Evolutionary conservation across 1,139 yeast species (phyloP).

Genomic region (Geotrichum citri-aurantii): DNA sequence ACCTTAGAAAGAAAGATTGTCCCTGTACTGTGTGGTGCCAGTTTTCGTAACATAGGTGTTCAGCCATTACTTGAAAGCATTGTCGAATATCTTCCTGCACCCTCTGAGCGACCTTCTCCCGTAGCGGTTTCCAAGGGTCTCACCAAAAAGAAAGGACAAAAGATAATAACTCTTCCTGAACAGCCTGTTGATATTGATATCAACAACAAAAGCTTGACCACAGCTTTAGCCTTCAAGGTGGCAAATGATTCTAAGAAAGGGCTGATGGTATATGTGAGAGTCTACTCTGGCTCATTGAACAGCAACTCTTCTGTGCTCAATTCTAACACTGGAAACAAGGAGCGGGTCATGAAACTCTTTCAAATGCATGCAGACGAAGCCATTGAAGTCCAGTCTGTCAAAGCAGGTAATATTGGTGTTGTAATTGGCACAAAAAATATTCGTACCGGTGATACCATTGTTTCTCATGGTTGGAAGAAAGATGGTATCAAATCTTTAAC

Average conservation of each 20-base stretch:
- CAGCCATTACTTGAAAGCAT: conserved; percentile 90
- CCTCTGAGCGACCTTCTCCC: conserved; percentile 58
- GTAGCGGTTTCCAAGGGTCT: conserved; percentile 34
- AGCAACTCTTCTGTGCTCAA: conserved; percentile 60
- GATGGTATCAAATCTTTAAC: conserved; percentile 41
- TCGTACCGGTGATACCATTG: conserved; percentile 84
- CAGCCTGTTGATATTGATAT: conserved; percentile 50
- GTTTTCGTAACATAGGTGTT: conserved; percentile 87
- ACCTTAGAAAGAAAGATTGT: conserved; percentile 55
- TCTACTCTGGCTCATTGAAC: conserved; percentile 71
- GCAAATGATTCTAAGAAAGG: conserved; percentile 77
- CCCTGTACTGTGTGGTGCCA: conserved; percentile 90
- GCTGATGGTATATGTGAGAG: conserved; percentile 77
- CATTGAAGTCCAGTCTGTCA: conserved; percentile 56
- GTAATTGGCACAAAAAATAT: conserved; percentile 70
- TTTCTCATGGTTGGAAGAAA: conserved; percentile 48
- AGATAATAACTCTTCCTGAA: conserved; percentile 33
- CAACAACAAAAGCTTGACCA: conserved; percentile 51
- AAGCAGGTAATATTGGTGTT: conserved; percentile 87
- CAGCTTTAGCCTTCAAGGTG: conserved; percentile 90
- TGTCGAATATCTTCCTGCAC: conserved; percentile 73
- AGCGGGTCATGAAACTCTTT: conserved; percentile 61
- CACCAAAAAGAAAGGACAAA: conserved; percentile 17
- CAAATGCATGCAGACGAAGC: conserved; percentile 89
- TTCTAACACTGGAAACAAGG: conserved; percentile 61